These are phyloP conservation scores for Podaxis sp. DNA, from an alignment of 768 basidiomycete genomes.

Conservation along the genomic window DNA sequence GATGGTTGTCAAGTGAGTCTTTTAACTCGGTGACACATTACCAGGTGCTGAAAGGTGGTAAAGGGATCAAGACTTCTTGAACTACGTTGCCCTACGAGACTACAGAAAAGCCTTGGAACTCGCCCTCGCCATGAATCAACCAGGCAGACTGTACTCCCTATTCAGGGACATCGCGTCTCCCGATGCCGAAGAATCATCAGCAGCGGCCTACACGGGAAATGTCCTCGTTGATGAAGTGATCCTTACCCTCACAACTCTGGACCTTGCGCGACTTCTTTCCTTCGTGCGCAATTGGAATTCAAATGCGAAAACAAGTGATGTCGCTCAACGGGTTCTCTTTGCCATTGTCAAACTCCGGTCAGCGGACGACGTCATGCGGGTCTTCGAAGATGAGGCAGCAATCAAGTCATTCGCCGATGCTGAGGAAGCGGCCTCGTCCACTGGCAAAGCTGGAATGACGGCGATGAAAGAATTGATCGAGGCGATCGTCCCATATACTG, in stretches of 20 bases:
- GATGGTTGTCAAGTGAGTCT: conserved; percentile 73
- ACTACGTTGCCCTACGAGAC: conserved; percentile 83
- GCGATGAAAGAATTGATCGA: conserved; percentile 75
- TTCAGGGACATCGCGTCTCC: conserved; percentile 58
- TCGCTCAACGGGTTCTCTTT: conserved; percentile 83
- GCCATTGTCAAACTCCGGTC: conserved; percentile 75
- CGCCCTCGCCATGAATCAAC: conserved; percentile 91
- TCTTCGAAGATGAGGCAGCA: conserved; percentile 47
- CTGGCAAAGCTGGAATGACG: conserved; percentile 22
- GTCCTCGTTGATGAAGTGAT: conserved; percentile 79
- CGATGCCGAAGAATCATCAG: conserved; percentile 18
- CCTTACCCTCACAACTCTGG: conserved; percentile 60
- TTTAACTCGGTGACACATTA: not conserved
- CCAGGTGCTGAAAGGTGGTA: conserved; percentile 7
- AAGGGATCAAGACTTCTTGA: conserved; percentile 95
- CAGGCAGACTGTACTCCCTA: conserved; percentile 76
- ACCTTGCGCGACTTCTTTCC: conserved; percentile 75
- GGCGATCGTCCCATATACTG: conserved; percentile 89
- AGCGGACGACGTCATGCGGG: conserved; percentile 67
- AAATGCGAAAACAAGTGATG: conserved; percentile 77
- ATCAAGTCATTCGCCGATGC: conserved; percentile 27
- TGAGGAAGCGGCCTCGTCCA: conserved; percentile 12
- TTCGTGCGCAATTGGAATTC: conserved; percentile 94
- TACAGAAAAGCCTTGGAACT: conserved; percentile 89
- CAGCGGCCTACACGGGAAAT: conserved; percentile 58